Evolutionary conservation across 1,284 basidiomycete genomes (phyloP), one percentile per base, ranked within the genome.

Genomic region (Papiliotrema nemorosa): DNA sequence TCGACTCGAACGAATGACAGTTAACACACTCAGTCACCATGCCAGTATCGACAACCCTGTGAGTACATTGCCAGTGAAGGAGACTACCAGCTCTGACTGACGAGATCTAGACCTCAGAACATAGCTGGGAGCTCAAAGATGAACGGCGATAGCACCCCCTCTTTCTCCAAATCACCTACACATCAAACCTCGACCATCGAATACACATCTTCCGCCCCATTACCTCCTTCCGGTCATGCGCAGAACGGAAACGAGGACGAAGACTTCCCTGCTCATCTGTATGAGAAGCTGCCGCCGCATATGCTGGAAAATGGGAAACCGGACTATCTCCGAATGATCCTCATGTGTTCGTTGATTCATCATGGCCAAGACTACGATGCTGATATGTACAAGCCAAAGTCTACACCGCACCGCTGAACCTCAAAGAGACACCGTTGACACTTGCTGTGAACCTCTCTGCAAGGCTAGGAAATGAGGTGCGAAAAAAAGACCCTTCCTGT

Each of bases 251-350:
- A 61, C 6, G 58, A 55, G 25, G 63, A 68, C 36, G 65, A 68
- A 29, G 62, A 54, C 25, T 50, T 75, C n/a, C 75, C 74, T 3
- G 57, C 53, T 1, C 74, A 76, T 55, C 64, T 76, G 31, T 76
- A 76, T 55, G 48, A 58, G 3, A 63, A 64, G 38, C 54, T 76
- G n/a, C 73, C 75, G 3, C 21, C 43, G n/a, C 69, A 75, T 55
- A 55, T 69, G 31, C 43, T 75, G 49, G 58, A 60, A 44, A 41
- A 53, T 29, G 62, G 66, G 20, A 59, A 53, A 6, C 93, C 93
- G 0, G 94, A 98, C 75, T 98, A 98, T 72, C 82, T 98, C 31
- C 82, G 87, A 38, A 84, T 98, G 58, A 97, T 96, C 69, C 80
- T 97, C 50, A 88, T 86, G 43, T 85, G 73, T 75, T 44, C 51